Conservation (phyloP, 2,329 filamentous ascomycete species). For the Myriosclerotinia curreyana region DNA sequence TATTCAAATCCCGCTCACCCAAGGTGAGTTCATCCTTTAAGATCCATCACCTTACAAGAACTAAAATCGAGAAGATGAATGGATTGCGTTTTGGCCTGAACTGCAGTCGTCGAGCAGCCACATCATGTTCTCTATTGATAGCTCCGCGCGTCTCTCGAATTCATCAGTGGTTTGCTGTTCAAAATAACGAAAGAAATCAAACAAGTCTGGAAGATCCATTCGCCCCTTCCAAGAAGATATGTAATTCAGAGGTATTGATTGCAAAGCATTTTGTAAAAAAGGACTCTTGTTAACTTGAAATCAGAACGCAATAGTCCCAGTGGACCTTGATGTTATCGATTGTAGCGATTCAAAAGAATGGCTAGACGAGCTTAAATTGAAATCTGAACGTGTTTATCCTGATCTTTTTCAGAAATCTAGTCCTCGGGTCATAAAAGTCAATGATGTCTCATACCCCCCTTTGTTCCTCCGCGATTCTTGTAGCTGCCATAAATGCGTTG, state of each 20-base stretch:
- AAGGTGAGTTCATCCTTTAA: no score
- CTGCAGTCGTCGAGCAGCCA: slow-evolving; percentile 3
- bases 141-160: background rate
- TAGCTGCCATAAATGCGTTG: slow-evolving; percentile 54
- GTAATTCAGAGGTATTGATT: slow-evolving; percentile 2
- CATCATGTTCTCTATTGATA: slow-evolving; percentile 1
- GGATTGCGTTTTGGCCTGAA: slow-evolving; percentile 7
- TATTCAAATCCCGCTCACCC: background rate
- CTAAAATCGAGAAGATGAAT: background rate
- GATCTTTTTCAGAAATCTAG: background rate
- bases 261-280: background rate
- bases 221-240: background rate
- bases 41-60: background rate
- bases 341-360: background rate
- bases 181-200: background rate
- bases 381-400: background rate
- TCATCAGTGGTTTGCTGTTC: background rate
- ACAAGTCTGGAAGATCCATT: background rate
- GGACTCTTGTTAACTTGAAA: background rate
- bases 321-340: background rate
- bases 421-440: slow-evolving; percentile 3
- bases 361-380: background rate
- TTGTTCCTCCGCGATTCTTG: slow-evolving; percentile 56
- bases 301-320: background rate
- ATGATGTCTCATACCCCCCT: background rate